Base-by-base conservation (phyloP, 1,284 basidiomycete genomes). In the Mycena citricolor region DNA sequence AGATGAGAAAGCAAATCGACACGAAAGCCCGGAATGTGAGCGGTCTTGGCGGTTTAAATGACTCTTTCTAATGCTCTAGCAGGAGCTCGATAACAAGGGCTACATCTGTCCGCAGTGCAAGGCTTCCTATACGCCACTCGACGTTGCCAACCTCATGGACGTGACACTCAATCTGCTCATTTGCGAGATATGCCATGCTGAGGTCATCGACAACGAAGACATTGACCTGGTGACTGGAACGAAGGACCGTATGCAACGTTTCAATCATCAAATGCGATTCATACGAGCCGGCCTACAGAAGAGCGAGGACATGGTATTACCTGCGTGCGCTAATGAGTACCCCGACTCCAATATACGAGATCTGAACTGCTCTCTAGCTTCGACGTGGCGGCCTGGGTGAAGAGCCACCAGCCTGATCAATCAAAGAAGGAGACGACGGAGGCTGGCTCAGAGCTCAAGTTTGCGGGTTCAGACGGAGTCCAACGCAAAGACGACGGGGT, bases 71-170 rank as follows among this genome's bases (percentile, higher is more conserved):
- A 48, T 44, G 30, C 17, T 47, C 35, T 31, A 36, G 39, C 58
- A 94, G 90, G 91, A 95, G 69, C 81, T 97, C 44, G 92, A 95
- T 54, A 91, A 93, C 62, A 91, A 95, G 64, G 97, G 95, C 10
- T 99, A 95, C 64, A 81, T 97, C 38, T 99, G 95, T 63, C 87
- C 94, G 1, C 80, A 84, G 51, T 99, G 95, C 70, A 80, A 80
- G 52, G 84, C 85, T 58, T 81, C 82, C 0, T 99, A 91, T 65
- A 81, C 88, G 2, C 83, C 91, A 0, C 74, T 99, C 7, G 94
- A 98, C 54, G 88, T 87, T 25, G 84, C 90, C 59, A 84, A 81
- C 51, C 68, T 95, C 40, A 80, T 89, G 69, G 87, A 94, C 61
- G 81, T 83, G 52, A 52, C 65, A 26, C 68, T 65, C 6, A 79